phyloP scores from a whole-genome alignment of 345 rosid genomes.

The Eucalyptus sp. region DNA sequence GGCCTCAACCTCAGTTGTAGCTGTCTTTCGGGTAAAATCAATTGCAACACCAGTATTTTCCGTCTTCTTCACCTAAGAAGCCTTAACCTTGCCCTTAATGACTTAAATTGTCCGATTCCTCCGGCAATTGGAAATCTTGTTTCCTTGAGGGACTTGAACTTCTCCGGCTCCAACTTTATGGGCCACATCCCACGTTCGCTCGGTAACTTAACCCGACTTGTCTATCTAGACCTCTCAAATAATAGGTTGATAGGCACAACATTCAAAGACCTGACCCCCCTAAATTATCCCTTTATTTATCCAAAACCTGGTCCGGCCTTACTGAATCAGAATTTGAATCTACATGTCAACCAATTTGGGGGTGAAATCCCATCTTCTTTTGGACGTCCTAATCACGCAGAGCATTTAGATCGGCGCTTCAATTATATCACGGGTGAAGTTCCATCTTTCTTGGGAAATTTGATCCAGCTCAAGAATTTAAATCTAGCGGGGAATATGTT shows the following conservation, averaged over 20 bases:
- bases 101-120: too few species aligned
- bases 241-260: background rate
- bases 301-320: too few species aligned
- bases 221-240: background rate
- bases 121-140: too few species aligned
- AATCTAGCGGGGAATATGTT: background rate
- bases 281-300: too few species aligned
- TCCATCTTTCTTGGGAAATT: background rate
- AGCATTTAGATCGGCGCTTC: too few species aligned
- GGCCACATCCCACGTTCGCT: background rate
- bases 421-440: background rate
- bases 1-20: background rate
- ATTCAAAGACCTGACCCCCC: background rate
- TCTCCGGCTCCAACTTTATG: background rate
- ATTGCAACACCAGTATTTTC: background rate
- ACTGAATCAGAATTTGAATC: too few species aligned
- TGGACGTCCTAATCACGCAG: background rate
- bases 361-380: background rate
- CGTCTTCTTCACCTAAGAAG: background rate
- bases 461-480: background rate
- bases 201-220: background rate
- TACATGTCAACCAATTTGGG: too few species aligned
- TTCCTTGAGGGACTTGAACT: rapidly evolving
- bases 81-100: too few species aligned
- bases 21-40: background rate